A percentile compares a stretch with the other conserved stretches of the same genome.
Conservation (phyloP, 2,329 filamentous ascomycete species). For the Beauveria scarabaeidicola region DNA sequence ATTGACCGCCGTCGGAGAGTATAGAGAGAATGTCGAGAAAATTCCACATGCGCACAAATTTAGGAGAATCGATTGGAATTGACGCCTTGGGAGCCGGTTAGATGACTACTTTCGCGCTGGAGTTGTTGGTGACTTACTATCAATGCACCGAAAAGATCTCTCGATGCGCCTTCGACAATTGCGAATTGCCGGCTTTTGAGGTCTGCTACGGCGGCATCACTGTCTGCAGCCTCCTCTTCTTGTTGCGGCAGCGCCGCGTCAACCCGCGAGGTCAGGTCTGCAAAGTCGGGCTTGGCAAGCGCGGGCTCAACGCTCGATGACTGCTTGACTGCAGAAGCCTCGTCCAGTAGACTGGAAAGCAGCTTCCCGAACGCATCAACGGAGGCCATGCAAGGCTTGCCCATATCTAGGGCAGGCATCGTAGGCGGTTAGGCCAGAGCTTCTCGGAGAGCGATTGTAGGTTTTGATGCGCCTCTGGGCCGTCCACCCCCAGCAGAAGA, state of each 20-base stretch:
- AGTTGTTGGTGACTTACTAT: constrained; percentile 48
- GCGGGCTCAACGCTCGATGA: constrained; percentile 61
- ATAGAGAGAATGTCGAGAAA: constrained; percentile 85
- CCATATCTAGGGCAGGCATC: constrained; percentile 42
- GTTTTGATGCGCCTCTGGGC: neutral
- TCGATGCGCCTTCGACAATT: constrained; percentile 74
- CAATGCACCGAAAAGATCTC: constrained; percentile 69
- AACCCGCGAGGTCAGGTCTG: constrained; percentile 38
- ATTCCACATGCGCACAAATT: constrained; percentile 84
- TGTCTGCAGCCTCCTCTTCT: constrained; percentile 21
- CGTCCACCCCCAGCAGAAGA: neutral
- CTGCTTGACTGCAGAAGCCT: constrained; percentile 51
- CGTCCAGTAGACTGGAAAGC: constrained; percentile 48
- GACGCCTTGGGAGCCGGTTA: constrained; percentile 51
- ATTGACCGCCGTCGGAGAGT: constrained; percentile 71
- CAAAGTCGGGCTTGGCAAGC: constrained; percentile 60
- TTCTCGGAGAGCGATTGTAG: neutral
- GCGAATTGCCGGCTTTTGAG: constrained; percentile 48
- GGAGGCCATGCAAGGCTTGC: constrained; percentile 41
- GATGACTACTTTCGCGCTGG: constrained; percentile 14
- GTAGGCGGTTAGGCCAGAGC: constrained; percentile 6
- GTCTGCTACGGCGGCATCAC: constrained; percentile 31
- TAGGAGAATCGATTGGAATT: constrained; percentile 65
- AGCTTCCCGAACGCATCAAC: constrained; percentile 46
- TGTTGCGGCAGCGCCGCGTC: constrained; percentile 24